Percentiles rank a stretch among this genome's conserved stretches.
phyloP scores from a whole-genome alignment of 2,329 filamentous ascomycete species.

The Apiospora sp. region DNA sequence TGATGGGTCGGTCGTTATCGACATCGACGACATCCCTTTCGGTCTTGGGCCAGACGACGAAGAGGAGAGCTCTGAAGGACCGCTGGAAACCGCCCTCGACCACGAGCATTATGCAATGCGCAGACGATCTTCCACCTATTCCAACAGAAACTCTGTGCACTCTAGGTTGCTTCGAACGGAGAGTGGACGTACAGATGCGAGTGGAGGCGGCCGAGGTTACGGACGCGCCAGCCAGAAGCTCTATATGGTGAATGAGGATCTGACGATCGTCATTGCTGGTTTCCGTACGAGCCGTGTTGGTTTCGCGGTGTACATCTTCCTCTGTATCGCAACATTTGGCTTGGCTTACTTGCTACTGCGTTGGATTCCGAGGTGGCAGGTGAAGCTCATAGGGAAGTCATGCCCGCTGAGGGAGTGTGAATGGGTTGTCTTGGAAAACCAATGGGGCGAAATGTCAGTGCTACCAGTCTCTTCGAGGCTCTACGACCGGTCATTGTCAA shows the following conservation, averaged over 20 bases:
- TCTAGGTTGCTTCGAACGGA: slow-evolving; percentile 75
- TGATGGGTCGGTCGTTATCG: slow-evolving; percentile 42
- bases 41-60: slow-evolving; percentile 39
- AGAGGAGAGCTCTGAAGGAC: slow-evolving; percentile 49
- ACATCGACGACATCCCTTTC: slow-evolving; percentile 44
- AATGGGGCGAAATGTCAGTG: slow-evolving; percentile 93
- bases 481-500: slow-evolving; percentile 65
- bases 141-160: slow-evolving; percentile 60
- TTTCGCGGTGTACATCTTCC: slow-evolving; percentile 69
- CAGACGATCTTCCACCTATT: slow-evolving; percentile 69
- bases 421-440: slow-evolving; percentile 97
- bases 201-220: slow-evolving; percentile 59
- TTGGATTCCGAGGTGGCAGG: slow-evolving; percentile 90
- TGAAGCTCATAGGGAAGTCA: slow-evolving; percentile 75
- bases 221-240: slow-evolving; percentile 85
- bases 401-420: slow-evolving; percentile 76
- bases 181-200: slow-evolving; percentile 74
- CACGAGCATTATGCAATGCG: slow-evolving; percentile 59
- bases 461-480: slow-evolving; percentile 67
- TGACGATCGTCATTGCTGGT: slow-evolving; percentile 92
- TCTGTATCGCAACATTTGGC: slow-evolving; percentile 79
- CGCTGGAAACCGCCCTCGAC: slow-evolving; percentile 50
- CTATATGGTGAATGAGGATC: slow-evolving; percentile 90
- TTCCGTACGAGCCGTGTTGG: slow-evolving; percentile 82
- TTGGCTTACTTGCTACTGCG: slow-evolving; percentile 84